Evolutionary conservation across 1,284 basidiomycete species (phyloP).

Genomic region (Megacollybia platyphylla): DNA sequence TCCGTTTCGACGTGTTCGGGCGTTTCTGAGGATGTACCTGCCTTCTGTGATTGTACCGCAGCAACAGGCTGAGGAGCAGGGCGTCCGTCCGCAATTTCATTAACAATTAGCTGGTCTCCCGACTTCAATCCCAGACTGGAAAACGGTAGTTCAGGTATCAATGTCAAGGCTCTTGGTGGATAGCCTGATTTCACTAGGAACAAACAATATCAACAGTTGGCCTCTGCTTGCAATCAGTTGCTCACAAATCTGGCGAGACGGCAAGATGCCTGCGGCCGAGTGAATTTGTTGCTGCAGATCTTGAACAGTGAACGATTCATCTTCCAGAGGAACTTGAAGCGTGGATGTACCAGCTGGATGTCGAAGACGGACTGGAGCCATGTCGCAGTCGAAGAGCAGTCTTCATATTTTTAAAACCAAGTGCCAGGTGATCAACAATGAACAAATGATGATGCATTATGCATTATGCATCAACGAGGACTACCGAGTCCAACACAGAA

Average conservation of each 20-base stretch:
- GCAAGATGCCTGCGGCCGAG: constrained; percentile 54
- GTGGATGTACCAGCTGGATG: constrained; percentile 77
- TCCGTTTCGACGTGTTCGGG: constrained; percentile 45
- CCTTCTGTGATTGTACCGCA: not conserved
- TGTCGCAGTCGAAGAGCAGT: no score
- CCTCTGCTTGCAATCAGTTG: constrained; percentile 8
- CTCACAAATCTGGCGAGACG: constrained; percentile 68
- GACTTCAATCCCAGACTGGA: constrained; percentile 63
- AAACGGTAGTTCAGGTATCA: constrained; percentile 60
- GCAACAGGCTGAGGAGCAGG: constrained; percentile 5
- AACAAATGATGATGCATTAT: no score
- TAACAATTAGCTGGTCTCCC: constrained; percentile 80
- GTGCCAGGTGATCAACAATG: no score
- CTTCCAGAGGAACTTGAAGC: constrained; percentile 46
- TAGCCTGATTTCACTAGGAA: constrained; percentile 73
- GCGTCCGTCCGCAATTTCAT: constrained; percentile 16
- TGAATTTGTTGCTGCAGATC: constrained; percentile 67
- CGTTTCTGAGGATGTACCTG: constrained; percentile 8
- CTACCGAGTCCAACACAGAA: constrained; percentile 74
- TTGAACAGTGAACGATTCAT: constrained; percentile 49
- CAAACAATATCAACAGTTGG: constrained; percentile 1
- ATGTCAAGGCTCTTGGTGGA: constrained; percentile 61
- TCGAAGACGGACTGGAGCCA: constrained; percentile 43
- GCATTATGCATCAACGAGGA: constrained; percentile 24
- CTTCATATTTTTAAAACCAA: no score